These are phyloP conservation scores for Lipomyces spencermartinsiae DNA, from an alignment of 805 yeast species.

Conservation along the genomic window DNA sequence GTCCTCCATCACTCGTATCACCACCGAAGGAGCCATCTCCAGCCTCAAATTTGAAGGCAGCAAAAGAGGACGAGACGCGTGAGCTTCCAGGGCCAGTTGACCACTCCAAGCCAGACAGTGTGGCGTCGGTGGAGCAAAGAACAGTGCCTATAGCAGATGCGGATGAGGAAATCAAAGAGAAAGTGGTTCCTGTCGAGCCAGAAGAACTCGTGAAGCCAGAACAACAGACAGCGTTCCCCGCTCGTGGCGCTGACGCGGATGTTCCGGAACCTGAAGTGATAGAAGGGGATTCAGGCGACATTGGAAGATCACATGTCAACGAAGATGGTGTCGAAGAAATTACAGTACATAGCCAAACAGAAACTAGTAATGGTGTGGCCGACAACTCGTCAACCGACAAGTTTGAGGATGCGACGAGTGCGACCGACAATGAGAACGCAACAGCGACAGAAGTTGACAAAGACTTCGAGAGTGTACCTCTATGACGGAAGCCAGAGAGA, in stretches of 20 bases:
- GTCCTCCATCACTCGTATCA: conserved; percentile 1
- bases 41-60: not conserved
- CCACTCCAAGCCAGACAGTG: conserved; percentile 7
- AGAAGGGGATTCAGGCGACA: conserved; percentile 4
- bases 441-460: conserved; percentile 5
- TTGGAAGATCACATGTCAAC: conserved; percentile 7
- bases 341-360: not conserved
- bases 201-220: conserved; percentile 9
- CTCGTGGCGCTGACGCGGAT: not conserved
- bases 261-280: conserved; percentile 12
- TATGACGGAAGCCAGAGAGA: not conserved
- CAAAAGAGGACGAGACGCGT: not conserved
- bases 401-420: conserved; percentile 27
- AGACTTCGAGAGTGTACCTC: conserved; percentile 24
- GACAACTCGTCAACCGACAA: conserved; percentile 18
- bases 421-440: conserved; percentile 7
- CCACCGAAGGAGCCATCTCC: not conserved
- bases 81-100: conserved; percentile 3
- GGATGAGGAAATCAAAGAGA: not conserved
- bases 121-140: conserved; percentile 2
- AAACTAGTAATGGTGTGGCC: not conserved
- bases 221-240: not conserved
- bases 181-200: conserved; percentile 1
- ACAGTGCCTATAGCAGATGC: not conserved
- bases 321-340: not conserved